Conservation (phyloP, 176 grass and related monocot species). For the Cenchrus americanus region DNA sequence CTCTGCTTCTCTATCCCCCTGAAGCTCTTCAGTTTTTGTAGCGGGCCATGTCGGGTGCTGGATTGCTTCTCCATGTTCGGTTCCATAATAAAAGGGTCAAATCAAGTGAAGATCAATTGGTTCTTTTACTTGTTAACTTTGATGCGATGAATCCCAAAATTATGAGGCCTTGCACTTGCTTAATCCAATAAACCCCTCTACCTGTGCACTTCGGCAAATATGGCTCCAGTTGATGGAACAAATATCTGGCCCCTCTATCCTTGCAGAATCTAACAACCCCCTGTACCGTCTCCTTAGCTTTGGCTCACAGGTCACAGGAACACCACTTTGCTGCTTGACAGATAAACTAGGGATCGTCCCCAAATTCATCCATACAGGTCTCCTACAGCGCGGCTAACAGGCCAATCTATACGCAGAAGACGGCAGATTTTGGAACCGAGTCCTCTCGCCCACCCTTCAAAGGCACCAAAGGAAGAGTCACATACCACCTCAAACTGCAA, state of each 20-base stretch:
- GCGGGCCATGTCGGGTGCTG: slow-evolving; percentile 41
- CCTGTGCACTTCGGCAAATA: neutral
- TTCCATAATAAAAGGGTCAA: no score
- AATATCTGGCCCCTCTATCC: neutral
- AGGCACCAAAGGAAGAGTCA: neutral
- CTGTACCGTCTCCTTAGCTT: neutral
- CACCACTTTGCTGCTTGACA: slow-evolving; percentile 19
- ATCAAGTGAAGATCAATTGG: neutral
- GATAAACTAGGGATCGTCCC: neutral
- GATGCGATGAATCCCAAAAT: neutral
- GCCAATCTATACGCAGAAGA: neutral
- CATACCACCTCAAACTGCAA: slow-evolving; percentile 23
- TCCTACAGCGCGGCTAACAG: neutral
- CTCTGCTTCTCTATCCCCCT: slow-evolving; percentile 75
- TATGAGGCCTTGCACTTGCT: slow-evolving; percentile 25
- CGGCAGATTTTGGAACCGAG: neutral
- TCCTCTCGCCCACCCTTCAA: neutral
- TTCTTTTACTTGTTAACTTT: neutral
- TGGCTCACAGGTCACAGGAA: neutral
- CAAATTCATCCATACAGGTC: slow-evolving; percentile 8
- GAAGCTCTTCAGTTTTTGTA: slow-evolving; percentile 64
- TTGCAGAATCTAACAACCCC: slow-evolving; percentile 13
- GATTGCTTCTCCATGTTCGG: slow-evolving; percentile 60
- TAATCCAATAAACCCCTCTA: slow-evolving; percentile 21
- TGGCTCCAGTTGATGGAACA: neutral